Percentiles rank a stretch among this genome's conserved stretches.
Conservation (phyloP, 495 filamentous ascomycete genomes). For the Penicillium coprophilum region DNA sequence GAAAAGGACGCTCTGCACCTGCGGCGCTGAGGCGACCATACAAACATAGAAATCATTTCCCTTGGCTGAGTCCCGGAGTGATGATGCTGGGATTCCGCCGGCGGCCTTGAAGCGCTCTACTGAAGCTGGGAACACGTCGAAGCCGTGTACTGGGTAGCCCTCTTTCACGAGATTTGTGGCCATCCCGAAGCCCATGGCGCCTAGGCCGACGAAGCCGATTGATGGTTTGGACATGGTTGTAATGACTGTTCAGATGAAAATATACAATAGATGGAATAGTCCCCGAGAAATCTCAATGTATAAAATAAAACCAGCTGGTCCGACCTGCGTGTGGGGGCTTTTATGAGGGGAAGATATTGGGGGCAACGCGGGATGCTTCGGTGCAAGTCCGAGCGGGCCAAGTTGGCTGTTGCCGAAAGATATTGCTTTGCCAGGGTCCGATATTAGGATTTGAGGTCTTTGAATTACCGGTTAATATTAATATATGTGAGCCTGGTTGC, state of each 20-base stretch:
- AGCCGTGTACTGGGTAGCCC: conserved; percentile 69
- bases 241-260: not conserved
- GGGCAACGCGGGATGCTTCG: conserved; percentile 8
- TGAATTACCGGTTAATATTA: not conserved
- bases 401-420: conserved; percentile 3
- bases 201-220: conserved; percentile 78
- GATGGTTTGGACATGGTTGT: conserved; percentile 43
- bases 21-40: conserved; percentile 77
- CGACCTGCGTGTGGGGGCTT: conserved; percentile 7
- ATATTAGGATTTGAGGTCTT: not conserved
- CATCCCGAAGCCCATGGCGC: conserved; percentile 90
- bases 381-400: not conserved
- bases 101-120: conserved; percentile 67
- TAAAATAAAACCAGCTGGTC: not conserved
- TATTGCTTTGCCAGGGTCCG: not conserved
- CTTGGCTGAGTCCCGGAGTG: conserved; percentile 62
- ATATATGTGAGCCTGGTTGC: not conserved
- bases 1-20: conserved; percentile 66
- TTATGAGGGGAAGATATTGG: conserved; percentile 7
- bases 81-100: conserved; percentile 60
- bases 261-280: not conserved
- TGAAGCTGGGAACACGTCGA: conserved; percentile 71
- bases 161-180: conserved; percentile 72
- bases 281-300: not conserved
- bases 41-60: conserved; percentile 63